Evolutionary conservation across 192 early-diverging fungal species (phyloP).

Genomic region (Radiomyces spectabilis): DNA sequence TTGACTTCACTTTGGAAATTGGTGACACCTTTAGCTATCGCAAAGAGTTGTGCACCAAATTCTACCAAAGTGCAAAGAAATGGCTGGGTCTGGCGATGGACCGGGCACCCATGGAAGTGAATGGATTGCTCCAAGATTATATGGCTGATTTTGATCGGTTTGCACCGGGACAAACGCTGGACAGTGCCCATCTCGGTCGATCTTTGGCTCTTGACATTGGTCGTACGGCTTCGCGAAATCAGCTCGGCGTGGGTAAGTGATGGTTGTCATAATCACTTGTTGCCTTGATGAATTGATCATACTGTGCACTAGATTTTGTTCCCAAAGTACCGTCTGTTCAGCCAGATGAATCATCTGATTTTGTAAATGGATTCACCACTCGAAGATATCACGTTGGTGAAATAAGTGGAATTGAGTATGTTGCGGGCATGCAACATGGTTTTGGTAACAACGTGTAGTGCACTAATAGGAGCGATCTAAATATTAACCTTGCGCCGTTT

Average conservation of each 20-base stretch:
- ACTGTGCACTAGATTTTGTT: conserved; percentile 18
- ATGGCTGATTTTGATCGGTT: conserved; percentile 55
- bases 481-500: no score
- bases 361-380: conserved; percentile 43
- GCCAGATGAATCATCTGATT: conserved; percentile 45
- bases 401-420: conserved; percentile 33
- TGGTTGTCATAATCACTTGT: no score
- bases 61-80: conserved; percentile 54
- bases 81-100: conserved; percentile 61
- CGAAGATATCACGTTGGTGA: conserved; percentile 45
- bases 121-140: conserved; percentile 60
- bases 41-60: conserved; percentile 51
- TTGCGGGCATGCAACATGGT: no score
- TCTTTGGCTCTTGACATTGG: conserved; percentile 66
- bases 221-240: conserved; percentile 22
- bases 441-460: no score
- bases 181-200: conserved; percentile 54
- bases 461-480: no score
- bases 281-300: no score
- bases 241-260: no score
- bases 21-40: conserved; percentile 70
- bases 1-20: conserved; percentile 60
- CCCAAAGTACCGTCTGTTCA: conserved; percentile 31
- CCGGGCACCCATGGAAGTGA: conserved; percentile 65
- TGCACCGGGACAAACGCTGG: conserved; percentile 39